Percentiles rank a stretch among this genome's conserved stretches.
Evolutionary conservation across 768 basidiomycete species (phyloP).

Genomic region (Mycena alexandri): DNA sequence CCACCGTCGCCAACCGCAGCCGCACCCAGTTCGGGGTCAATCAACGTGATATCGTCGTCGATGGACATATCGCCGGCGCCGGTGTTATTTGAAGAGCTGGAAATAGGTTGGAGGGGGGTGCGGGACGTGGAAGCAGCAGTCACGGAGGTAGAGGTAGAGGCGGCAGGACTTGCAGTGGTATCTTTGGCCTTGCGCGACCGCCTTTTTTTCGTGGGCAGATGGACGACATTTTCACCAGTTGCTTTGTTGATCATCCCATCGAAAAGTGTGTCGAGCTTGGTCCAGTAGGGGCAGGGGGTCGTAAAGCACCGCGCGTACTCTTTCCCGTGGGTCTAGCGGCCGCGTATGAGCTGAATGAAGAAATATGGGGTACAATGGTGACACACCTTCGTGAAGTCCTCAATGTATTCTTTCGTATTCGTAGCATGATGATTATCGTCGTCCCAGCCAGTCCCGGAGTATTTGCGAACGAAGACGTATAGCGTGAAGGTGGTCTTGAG

Average conservation of each 20-base stretch:
- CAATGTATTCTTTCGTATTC: conserved; percentile 6
- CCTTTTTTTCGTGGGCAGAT: background rate
- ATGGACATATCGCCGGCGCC: too few relatives aligned
- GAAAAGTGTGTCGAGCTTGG: conserved; percentile 1
- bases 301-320: conserved; percentile 1
- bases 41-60: too few relatives aligned
- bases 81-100: too few relatives aligned
- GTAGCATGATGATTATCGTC: background rate
- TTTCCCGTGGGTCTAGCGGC: background rate
- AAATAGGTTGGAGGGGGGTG: too few relatives aligned
- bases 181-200: too few relatives aligned
- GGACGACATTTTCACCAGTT: conserved; percentile 1
- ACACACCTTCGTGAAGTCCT: background rate
- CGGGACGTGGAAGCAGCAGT: too few relatives aligned
- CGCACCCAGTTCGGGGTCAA: background rate
- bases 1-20: background rate
- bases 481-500: background rate
- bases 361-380: too few relatives aligned
- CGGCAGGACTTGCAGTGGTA: too few relatives aligned
- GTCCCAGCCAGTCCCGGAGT: background rate
- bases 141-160: background rate
- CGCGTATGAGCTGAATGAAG: background rate
- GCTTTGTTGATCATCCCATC: background rate
- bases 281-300: too few relatives aligned
- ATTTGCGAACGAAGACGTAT: background rate